Conservation (phyloP, 306 rosid species). For the Phaseolus lunatus region DNA sequence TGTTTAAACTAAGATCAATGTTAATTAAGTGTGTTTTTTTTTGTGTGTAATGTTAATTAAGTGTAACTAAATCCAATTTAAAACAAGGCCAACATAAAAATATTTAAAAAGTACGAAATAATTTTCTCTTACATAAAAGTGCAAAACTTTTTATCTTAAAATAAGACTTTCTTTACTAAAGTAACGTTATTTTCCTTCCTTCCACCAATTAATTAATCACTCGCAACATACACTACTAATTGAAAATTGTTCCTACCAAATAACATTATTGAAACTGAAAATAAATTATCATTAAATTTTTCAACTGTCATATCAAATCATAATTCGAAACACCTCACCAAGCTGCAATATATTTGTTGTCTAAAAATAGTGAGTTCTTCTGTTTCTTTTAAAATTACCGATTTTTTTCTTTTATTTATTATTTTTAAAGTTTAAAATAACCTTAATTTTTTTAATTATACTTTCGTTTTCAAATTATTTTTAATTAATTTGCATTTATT, state of each 20-base stretch:
- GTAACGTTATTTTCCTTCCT: not conserved
- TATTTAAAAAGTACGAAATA: not conserved
- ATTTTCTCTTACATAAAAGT: not conserved
- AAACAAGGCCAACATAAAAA: not conserved
- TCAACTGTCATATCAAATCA: no score
- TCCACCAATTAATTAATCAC: not conserved
- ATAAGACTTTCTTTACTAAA: not conserved
- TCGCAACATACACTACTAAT: not conserved
- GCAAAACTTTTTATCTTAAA: not conserved
- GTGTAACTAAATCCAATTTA: not conserved
- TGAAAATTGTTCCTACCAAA: not conserved
- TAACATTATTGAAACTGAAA: no score
- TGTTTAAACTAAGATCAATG: not conserved
- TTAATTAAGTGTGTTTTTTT: not conserved
- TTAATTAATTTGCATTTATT: no score
- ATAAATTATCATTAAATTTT: no score
- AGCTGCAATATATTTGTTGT: no score
- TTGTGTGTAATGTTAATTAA: not conserved
- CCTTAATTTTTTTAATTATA: no score
- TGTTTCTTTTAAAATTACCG: no score
- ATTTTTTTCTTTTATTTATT: no score
- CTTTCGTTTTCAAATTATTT: no score
- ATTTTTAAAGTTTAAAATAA: no score
- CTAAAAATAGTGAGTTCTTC: no score
- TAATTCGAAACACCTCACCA: no score